Percentiles rank a stretch among this genome's conserved stretches.
phyloP scores from a whole-genome alignment of 2,329 filamentous ascomycete species.

The Paracamarosporium sp. region DNA sequence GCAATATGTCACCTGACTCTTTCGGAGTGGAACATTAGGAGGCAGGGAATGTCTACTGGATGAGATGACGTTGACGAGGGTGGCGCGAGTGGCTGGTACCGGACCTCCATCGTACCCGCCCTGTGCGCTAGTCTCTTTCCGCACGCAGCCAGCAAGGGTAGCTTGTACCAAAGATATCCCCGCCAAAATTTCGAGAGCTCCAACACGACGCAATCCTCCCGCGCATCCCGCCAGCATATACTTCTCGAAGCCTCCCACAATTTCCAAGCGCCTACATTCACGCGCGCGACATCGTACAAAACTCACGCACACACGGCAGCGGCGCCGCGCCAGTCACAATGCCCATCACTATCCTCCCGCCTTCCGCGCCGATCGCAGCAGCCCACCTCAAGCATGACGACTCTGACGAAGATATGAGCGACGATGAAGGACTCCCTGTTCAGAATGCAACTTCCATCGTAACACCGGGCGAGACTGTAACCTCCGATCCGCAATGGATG shows the following conservation, averaged over 20 bases:
- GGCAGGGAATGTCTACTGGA: no score
- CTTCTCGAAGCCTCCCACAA: no score
- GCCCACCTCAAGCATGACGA: conserved; percentile 54
- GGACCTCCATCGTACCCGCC: conserved; percentile 7
- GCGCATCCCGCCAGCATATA: conserved; percentile 1
- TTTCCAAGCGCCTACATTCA: neutral
- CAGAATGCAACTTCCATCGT: conserved; percentile 64
- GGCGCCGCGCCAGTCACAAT: conserved; percentile 49
- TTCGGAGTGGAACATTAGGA: no score
- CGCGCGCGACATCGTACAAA: neutral
- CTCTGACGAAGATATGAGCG: conserved; percentile 56
- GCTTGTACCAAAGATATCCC: conserved; percentile 20
- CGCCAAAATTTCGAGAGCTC: conserved; percentile 39
- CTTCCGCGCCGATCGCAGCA: conserved; percentile 41
- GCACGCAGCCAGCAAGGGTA: conserved; percentile 17
- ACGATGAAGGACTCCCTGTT: conserved; percentile 48
- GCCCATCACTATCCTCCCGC: conserved; percentile 66
- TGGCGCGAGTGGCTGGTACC: conserved; percentile 15
- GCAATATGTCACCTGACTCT: neutral
- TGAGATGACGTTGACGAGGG: conserved; percentile 30
- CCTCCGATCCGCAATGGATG: conserved; percentile 97
- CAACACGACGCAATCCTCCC: conserved; percentile 3
- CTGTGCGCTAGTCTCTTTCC: conserved; percentile 18
- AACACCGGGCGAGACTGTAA: conserved; percentile 88
- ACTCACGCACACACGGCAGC: neutral